Base-by-base conservation (phyloP, 208 protist species). In the Acanthamoeba sp. region DNA sequence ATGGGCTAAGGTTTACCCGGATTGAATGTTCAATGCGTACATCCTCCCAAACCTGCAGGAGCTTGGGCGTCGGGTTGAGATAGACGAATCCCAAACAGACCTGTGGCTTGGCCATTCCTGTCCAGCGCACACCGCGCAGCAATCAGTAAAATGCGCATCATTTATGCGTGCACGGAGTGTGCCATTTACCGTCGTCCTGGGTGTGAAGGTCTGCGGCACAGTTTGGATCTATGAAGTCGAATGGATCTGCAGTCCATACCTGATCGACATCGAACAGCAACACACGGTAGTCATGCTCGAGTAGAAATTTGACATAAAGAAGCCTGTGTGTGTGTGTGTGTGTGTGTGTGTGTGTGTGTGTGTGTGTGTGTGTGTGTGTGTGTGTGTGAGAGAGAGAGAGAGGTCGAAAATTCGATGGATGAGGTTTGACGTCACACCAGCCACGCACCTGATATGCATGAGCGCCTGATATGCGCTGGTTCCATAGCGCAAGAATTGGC, bases 201-300 rank as follows among this genome's bases (percentile, higher is more conserved):
- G 69, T 45, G 5, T 80, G 69, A 40, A 40, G 9, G 16, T 36
- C 34, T 10, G 29, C 22, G 5, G 32, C 40, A 22, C 5, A 48
- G 14, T 34, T 2, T 34, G 9, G 5, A 22, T 80, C 69, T 4
- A 80, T 48, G 69, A 80, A 80, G n/a, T 27, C 16, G 36, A 80
- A 80, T 7, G 69, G 69, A 40, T 40, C 40, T 16, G 69, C 36
- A 14, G n/a, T n/a, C 69, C 69, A 80, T 2, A 80, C 29, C 34
- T 80, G 69, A 80, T 80, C 69, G 18, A 80, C 69, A 40, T 80
- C 69, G 40, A 48, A 80, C 7, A 80, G n/a, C 6, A 80, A 22
- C 4, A 80, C 69, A n/a, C 10, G 4, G n/a, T 48, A 80, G 36
- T 22, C 36, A 42, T 16, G 27, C 69, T 80, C 18, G 12, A 80